Percentiles rank a stretch among this genome's conserved stretches.
These are phyloP conservation scores for Jatropha podagrica DNA, from an alignment of 441 rosid species.

Conservation along the genomic window DNA sequence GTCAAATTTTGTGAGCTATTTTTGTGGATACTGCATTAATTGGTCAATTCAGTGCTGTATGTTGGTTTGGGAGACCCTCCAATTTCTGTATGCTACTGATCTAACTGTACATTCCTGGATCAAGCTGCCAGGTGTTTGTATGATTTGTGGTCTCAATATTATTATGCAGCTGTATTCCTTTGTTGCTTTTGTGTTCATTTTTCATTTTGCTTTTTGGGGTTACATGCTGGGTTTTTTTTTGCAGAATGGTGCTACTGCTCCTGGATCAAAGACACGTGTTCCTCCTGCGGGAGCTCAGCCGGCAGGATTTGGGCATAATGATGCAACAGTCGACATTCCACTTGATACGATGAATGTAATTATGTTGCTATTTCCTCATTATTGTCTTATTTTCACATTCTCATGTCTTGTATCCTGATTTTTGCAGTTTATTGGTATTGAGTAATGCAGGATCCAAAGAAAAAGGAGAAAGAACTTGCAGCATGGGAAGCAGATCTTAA, in stretches of 20 bases:
- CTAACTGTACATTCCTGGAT: neutral
- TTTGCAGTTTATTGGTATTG: constrained; percentile 16
- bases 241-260: constrained; percentile 57
- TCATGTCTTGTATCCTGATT: constrained; percentile 6
- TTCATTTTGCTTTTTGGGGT: neutral
- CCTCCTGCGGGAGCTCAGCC: constrained; percentile 56
- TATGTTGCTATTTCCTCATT: neutral
- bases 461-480: constrained; percentile 73
- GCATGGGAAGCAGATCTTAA: constrained; percentile 89
- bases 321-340: constrained; percentile 88
- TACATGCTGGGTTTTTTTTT: constrained; percentile 1
- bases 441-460: constrained; percentile 61
- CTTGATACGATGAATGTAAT: constrained; percentile 74
- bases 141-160: neutral
- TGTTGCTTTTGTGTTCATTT: neutral
- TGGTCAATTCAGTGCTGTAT: neutral
- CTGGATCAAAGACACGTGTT: constrained; percentile 48
- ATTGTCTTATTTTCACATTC: neutral
- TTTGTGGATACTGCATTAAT: neutral
- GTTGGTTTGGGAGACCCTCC: neutral
- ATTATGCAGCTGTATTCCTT: neutral
- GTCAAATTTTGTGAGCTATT: neutral
- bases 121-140: neutral
- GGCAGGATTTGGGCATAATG: constrained; percentile 60
- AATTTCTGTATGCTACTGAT: neutral